Percentiles rank a stretch among this genome's conserved stretches.
Evolutionary conservation across 805 yeast genomes (phyloP).

Genomic region (Blastobotrys muscicola): DNA sequence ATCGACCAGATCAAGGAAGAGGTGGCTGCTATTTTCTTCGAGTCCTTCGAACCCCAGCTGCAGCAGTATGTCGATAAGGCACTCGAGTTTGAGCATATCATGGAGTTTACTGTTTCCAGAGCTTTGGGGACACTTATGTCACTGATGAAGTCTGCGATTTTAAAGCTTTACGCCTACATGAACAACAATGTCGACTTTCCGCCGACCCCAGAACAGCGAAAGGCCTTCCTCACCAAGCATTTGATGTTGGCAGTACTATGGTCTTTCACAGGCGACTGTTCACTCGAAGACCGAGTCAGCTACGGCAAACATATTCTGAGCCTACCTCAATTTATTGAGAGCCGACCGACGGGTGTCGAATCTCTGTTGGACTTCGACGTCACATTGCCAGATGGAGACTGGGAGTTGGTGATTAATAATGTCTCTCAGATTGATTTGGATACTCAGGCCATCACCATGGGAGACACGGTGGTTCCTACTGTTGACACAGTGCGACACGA

Average conservation of each 20-base stretch:
- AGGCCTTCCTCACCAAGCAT: conserved; percentile 14
- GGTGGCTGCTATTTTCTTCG: conserved; percentile 9
- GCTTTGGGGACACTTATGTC: conserved; percentile 33
- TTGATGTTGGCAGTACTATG: conserved; percentile 38
- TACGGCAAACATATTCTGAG: conserved; percentile 29
- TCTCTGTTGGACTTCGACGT: conserved; percentile 35
- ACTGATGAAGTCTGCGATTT: conserved; percentile 31
- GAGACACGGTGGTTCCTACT: conserved; percentile 69
- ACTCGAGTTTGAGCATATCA: conserved; percentile 35
- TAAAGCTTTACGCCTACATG: conserved; percentile 20
- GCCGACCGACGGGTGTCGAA: conserved; percentile 11
- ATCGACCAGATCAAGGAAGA: conserved; percentile 10
- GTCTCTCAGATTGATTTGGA: conserved; percentile 42
- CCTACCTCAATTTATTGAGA: conserved; percentile 15
- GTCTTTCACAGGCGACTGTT: conserved; percentile 57
- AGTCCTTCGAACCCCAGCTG: conserved; percentile 11
- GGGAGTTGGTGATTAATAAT: conserved; percentile 34
- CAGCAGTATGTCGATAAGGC: conserved; percentile 24
- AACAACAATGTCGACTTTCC: conserved; percentile 19
- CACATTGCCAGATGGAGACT: conserved; percentile 36
- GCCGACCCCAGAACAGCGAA: conserved; percentile 20
- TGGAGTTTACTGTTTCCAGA: conserved; percentile 37
- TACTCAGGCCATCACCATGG: conserved; percentile 46
- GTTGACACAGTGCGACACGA: conserved; percentile 68
- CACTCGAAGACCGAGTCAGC: conserved; percentile 29